A percentile compares a stretch with the other conserved stretches of the same genome.
Evolutionary conservation across 1,139 yeast species (phyloP).

Genomic region (Taphrina flavorubra): DNA sequence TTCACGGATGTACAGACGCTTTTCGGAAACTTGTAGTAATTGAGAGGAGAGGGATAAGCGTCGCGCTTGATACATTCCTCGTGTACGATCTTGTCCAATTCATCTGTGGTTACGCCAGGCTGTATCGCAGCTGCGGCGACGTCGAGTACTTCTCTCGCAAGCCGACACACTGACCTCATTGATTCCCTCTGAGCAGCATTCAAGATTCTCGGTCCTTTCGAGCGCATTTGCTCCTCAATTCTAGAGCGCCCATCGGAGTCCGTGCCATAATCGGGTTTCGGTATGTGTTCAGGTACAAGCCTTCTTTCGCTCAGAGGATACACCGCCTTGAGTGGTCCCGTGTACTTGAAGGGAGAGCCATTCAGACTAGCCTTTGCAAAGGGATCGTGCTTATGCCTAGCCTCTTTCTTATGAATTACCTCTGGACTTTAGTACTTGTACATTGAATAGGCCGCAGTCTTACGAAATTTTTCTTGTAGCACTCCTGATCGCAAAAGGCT

Average conservation of each 20-base stretch:
- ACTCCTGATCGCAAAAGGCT: slow-evolving; percentile 80
- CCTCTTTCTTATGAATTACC: slow-evolving; percentile 31
- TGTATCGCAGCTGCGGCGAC: slow-evolving; percentile 78
- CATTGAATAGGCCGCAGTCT: slow-evolving; percentile 47
- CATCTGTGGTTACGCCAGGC: slow-evolving; percentile 95
- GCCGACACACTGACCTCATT: slow-evolving; percentile 71
- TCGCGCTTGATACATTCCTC: slow-evolving; percentile 85
- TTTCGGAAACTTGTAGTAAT: slow-evolving; percentile 93
- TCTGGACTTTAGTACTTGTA: slow-evolving; percentile 22
- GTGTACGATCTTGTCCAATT: slow-evolving; percentile 83
- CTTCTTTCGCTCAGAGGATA: slow-evolving; percentile 83
- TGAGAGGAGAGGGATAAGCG: slow-evolving; percentile 93
- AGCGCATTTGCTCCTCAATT: slow-evolving; percentile 72
- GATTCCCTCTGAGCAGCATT: slow-evolving; percentile 70
- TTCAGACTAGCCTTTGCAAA: slow-evolving; percentile 63
- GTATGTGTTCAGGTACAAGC: slow-evolving; percentile 71
- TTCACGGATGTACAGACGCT: slow-evolving; percentile 88
- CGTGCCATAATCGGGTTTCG: slow-evolving; percentile 80
- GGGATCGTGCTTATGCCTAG: slow-evolving; percentile 60
- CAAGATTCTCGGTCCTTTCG: slow-evolving; percentile 68
- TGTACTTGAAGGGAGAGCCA: slow-evolving; percentile 58
- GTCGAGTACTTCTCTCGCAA: slow-evolving; percentile 89
- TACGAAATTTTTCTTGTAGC: slow-evolving; percentile 62
- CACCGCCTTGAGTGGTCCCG: slow-evolving; percentile 75
- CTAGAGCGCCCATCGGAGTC: slow-evolving; percentile 70